Evolutionary conservation across 1,284 basidiomycete genomes (phyloP), one percentile per base, ranked within the genome.

Genomic region (Rhodotorula sp.): DNA sequence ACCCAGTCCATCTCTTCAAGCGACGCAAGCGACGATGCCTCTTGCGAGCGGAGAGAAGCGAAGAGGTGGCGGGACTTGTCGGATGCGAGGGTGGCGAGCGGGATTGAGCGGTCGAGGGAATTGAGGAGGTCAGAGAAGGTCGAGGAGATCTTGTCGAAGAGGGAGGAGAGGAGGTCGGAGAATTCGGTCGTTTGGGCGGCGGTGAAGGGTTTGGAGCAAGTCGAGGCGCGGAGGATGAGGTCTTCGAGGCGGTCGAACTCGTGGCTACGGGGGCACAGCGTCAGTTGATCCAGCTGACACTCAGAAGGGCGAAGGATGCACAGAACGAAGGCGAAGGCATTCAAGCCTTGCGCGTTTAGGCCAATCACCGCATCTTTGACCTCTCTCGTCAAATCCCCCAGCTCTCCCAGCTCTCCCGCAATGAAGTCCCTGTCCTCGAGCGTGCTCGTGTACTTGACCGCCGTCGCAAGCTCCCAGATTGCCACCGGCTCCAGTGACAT

Each of bases 241-340:
- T 75, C 68, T 48, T 75, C 74, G 20, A 78, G 63, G 26, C 76
- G 71, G 18, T 71, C 68, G 61, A 78, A 78, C 62, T 78, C 69
- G 40, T 70, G 64, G 7, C 59, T 66, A 54, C 6, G 1, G n/a
- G 34, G 6, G n/a, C n/a, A 24, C 10, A 51, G 5, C 22, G 20
- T 10, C 28, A 26, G 16, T 3, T 6, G 7, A 6, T 1, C n/a
- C 1, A 1, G 1, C 2, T 13, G 26, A 4, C n/a, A 0, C 22
- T 31, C 24, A 20, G 10, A 8, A 15, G 7, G 5, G 10, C 2
- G 53, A 18, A 4, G 9, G 30, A 55, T 64, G 30, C 26, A 70
- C 68, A 70, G 40, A 3, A 70, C 63, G 50, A 62, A 70, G 10
- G 26, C 44, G 40, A 70, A 64, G 6, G 64, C 57, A 40, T 64